phyloP scores from a whole-genome alignment of 1,284 basidiomycete species.

The Ceratobasidium sp. region DNA sequence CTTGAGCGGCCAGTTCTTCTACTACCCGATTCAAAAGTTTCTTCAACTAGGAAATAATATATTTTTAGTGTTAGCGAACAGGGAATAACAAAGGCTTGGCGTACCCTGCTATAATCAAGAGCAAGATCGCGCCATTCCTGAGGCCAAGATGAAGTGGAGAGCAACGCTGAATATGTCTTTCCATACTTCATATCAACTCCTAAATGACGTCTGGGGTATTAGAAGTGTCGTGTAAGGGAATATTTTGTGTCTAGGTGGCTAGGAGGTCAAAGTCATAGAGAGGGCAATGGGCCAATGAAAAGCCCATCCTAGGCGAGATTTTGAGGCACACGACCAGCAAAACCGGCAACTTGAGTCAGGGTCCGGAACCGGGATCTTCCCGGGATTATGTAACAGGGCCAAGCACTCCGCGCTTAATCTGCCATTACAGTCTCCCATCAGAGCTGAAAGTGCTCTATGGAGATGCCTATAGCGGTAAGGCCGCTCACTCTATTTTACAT shows the following conservation, averaged over 20 bases:
- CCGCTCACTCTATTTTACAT: neutral
- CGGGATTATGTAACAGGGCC: slow-evolving; percentile 12
- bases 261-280: neutral
- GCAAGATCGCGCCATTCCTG: slow-evolving; percentile 81
- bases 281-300: slow-evolving; percentile 23
- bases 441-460: neutral
- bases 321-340: slow-evolving; percentile 31
- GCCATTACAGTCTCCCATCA: neutral
- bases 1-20: slow-evolving; percentile 82
- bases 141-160: slow-evolving; percentile 74
- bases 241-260: neutral
- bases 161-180: slow-evolving; percentile 79
- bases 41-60: slow-evolving; percentile 75
- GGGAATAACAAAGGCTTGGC: slow-evolving; percentile 46
- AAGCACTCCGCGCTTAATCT: neutral
- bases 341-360: slow-evolving; percentile 11
- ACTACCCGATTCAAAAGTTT: slow-evolving; percentile 92
- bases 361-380: neutral
- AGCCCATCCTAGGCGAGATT: slow-evolving; percentile 9
- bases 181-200: slow-evolving; percentile 79
- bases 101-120: slow-evolving; percentile 88
- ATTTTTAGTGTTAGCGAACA: neutral
- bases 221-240: neutral
- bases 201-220: neutral
- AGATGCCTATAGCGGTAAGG: neutral